Conservation (phyloP, 129 eudicot species). For the Rutidosis leptorrhynchoides region DNA sequence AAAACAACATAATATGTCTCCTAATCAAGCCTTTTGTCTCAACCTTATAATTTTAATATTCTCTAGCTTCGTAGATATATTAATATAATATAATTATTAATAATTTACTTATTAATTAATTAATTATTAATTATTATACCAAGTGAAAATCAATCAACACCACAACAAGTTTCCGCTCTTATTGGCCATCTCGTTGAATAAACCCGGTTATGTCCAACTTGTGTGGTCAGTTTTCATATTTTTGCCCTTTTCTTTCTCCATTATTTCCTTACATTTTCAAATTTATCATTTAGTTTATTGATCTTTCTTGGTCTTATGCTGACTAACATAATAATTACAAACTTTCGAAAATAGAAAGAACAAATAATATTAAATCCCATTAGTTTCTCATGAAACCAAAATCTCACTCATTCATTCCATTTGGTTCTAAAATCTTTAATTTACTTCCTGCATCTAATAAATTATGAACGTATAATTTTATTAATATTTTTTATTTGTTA, state of each 20-base stretch:
- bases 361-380: slow-evolving; percentile 27
- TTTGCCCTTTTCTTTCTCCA: slow-evolving; percentile 40
- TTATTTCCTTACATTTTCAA: slow-evolving; percentile 34
- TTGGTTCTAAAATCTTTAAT: too few species aligned
- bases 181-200: slow-evolving; percentile 34
- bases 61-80: neutral
- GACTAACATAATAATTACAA: slow-evolving; percentile 22
- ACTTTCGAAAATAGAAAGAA: slow-evolving; percentile 7
- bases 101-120: too few species aligned
- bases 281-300: slow-evolving; percentile 14
- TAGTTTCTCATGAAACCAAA: slow-evolving; percentile 3
- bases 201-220: slow-evolving; percentile 34
- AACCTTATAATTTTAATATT: neutral
- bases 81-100: neutral
- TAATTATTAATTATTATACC: too few species aligned
- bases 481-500: too few species aligned
- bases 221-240: slow-evolving; percentile 37
- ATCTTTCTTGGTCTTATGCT: slow-evolving; percentile 27
- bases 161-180: slow-evolving; percentile 24
- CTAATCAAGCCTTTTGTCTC: neutral
- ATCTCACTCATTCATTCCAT: too few species aligned
- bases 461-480: too few species aligned
- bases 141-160: too few species aligned
- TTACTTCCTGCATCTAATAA: too few species aligned
- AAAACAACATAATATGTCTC: neutral